Percentiles rank a stretch among this genome's conserved stretches.
Conservation (phyloP, 345 rosid genomes). For the Firmiana major region DNA sequence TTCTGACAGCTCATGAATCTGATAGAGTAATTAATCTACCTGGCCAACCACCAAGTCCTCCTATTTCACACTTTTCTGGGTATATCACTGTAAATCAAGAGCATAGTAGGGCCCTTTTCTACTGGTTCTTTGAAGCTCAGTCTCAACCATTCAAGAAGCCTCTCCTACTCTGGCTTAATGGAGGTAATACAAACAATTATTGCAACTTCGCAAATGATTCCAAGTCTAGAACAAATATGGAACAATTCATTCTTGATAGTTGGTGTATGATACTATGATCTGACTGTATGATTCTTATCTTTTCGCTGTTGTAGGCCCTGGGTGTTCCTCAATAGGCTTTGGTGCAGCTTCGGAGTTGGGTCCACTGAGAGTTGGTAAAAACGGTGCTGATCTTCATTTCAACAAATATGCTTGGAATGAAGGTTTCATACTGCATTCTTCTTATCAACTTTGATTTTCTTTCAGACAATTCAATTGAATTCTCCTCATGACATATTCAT, state of each 20-base stretch:
- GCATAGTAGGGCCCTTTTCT: conserved; percentile 61
- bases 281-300: background rate
- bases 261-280: background rate
- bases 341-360: conserved; percentile 67
- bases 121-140: conserved; percentile 69
- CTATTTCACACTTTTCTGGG: conserved; percentile 60
- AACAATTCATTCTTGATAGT: background rate
- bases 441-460: background rate
- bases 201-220: background rate
- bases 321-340: conserved; percentile 64
- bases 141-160: conserved; percentile 48
- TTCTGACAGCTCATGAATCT: conserved; percentile 28
- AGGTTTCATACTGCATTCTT: conserved; percentile 27
- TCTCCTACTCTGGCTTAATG: conserved; percentile 69
- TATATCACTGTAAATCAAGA: conserved; percentile 50
- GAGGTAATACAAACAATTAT: conserved; percentile 30
- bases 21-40: conserved; percentile 48
- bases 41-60: conserved; percentile 43
- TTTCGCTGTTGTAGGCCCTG: conserved; percentile 42
- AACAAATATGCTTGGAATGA: conserved; percentile 53
- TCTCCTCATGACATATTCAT: background rate
- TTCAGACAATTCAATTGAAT: background rate
- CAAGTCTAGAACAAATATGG: background rate
- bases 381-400: conserved; percentile 42
- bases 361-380: conserved; percentile 44